Base-by-base conservation (phyloP, 2,329 filamentous ascomycete species). In the Trichophyton equinum region DNA sequence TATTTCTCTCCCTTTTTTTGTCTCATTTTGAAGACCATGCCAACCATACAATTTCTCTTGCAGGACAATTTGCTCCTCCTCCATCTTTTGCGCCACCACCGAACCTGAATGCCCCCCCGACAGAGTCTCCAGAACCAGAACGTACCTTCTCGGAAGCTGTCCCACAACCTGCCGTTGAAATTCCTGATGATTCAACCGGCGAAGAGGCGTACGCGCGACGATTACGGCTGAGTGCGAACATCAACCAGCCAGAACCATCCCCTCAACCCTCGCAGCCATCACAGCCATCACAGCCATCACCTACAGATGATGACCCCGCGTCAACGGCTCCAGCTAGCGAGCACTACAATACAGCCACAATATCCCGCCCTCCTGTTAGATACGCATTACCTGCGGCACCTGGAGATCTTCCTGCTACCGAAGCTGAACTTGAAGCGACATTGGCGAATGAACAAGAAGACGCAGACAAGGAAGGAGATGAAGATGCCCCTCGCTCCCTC, bases 311-410 rank as follows among this genome's bases (percentile, higher is more conserved):
- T 1, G 7, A 65, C 11, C 68, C 67, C 9, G 62, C 65, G 51
- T 62, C 68, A 55, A 65, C 71, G 5, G 2, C 67, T 69, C 30
- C 67, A 69, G 44, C 67, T 73, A 55, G 63, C 67, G 69, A 72
- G 25, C 67, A 71, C 47, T 66, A 66, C 51, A 73, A 73, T 49
- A 69, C 78, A n/a, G 77, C 81, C 9, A 85, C 83, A 6, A 92
- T 95, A 70, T 88, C 89, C 47, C 83, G 86, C 47, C 86, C 87
- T 0, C 89, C 91, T 1, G 83, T 95, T 9, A 86, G 85, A 65
- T 95, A 95, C 72, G 79, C 76, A 61, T 70, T 80, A 44, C 79
- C 80, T 2, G 74, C 78, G 9, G 74, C 80, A 8, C 78, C 81
- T 33, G 75, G 75, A 62, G 78, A 80, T 49, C 73, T 81, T n/a